Conservation (phyloP, 2,329 filamentous ascomycete genomes). For the Elsinoe australis region DNA sequence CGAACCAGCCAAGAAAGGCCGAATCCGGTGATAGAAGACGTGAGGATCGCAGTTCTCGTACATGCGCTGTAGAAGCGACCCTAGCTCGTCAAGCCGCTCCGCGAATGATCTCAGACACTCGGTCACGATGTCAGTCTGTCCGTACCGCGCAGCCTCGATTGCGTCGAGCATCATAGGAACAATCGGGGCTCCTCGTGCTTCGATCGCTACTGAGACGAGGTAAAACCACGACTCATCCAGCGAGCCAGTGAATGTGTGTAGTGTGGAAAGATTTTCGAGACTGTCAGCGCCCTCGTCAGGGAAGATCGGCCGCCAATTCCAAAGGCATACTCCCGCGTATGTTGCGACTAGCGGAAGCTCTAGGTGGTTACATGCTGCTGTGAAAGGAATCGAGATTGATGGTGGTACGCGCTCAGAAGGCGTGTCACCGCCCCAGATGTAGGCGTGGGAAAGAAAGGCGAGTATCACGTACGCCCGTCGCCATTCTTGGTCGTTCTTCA, state of each 20-base stretch:
- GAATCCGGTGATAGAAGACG: slow-evolving; percentile 90
- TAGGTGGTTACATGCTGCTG: slow-evolving; percentile 63
- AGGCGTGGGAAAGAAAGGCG: slow-evolving; percentile 72
- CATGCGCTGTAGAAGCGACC: slow-evolving; percentile 72
- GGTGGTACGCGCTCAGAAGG: slow-evolving; percentile 68
- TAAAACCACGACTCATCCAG: slow-evolving; percentile 99
- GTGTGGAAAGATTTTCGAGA: slow-evolving; percentile 78
- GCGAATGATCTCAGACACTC: slow-evolving; percentile 73
- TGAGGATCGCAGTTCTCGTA: slow-evolving; percentile 91
- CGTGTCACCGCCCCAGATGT: slow-evolving; percentile 77
- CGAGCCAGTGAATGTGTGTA: slow-evolving; percentile 87
- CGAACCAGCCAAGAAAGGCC: slow-evolving; percentile 90
- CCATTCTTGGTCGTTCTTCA: slow-evolving; percentile 85
- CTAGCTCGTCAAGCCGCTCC: slow-evolving; percentile 79
- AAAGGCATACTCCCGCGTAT: slow-evolving; percentile 83
- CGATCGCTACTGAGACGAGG: slow-evolving; percentile 87
- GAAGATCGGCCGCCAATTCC: slow-evolving; percentile 96
- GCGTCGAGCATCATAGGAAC: slow-evolving; percentile 84
- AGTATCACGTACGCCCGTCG: slow-evolving; percentile 74
- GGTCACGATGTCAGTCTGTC: slow-evolving; percentile 64
- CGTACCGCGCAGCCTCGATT: slow-evolving; percentile 66
- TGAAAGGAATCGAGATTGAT: slow-evolving; percentile 72
- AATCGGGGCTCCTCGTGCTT: slow-evolving; percentile 79
- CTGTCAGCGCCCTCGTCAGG: slow-evolving; percentile 70
- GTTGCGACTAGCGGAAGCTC: slow-evolving; percentile 89